Base-by-base conservation (phyloP, 306 rosid species). In the Castanea crenata region DNA sequence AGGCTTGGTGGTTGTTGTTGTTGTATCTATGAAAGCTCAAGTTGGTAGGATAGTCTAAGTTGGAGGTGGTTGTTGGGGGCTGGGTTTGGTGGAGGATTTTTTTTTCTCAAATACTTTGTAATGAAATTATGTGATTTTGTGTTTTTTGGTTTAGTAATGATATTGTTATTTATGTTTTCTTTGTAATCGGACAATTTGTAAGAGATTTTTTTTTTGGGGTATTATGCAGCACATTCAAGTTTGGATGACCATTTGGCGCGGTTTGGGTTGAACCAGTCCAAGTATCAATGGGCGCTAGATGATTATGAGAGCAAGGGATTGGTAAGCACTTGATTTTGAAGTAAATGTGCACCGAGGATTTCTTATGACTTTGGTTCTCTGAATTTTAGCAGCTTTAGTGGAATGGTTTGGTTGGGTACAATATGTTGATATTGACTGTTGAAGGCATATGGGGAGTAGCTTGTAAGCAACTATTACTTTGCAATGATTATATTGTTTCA, bases 241-340 rank as follows among this genome's bases (percentile, higher is more conserved):
- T 88, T 96, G 88, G 99, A 96, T 77, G 99, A 91, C 78, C 98
- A 93, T 84, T 85, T 96, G 87, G 99, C 98, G 19, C 94, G 99
- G 99, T 93, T 96, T 83, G 99, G 99, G 73, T 82, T 96, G 82
- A 90, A 96, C 82, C 99, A 96, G 81, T 96, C 99, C 10, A 96
- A 91, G 84, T 96, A 96, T 79, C 99, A 96, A 77, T 96, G 99
- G 99, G 99, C 99, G 31, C 88, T 96, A 52, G 97, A 96, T 85
- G 98, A 96, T 78, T 96, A 89, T 35, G 98, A 96, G 88, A 91
- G 80, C 88, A 96, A 96, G 88, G 99, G 94, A 83, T 55, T 78
- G 93, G 99, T 96, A 84, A 93, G 94, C 71, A 55, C 46, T 41
- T 41, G 46, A 41, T 41, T 38, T 67, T 85, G 52, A 64, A 68